Conservation (phyloP, 441 rosid genomes). For the Populus hybrid region DNA sequence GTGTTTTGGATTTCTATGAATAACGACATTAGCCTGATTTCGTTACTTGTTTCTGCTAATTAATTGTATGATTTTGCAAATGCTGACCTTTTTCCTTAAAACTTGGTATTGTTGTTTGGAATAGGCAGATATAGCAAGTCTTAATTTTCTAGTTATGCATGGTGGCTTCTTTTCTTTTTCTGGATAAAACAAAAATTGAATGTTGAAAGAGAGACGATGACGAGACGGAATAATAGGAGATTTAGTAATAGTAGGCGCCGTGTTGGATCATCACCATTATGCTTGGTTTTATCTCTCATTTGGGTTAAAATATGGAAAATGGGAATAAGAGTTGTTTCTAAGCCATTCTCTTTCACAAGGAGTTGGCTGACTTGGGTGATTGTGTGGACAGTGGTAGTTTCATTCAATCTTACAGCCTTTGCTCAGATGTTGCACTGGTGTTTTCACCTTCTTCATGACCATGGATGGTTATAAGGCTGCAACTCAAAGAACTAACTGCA, state of each 20-base stretch:
- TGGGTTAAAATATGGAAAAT: background rate
- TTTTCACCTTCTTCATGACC: background rate
- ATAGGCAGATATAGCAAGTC: background rate
- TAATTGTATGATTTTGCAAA: background rate
- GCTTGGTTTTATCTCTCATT: background rate
- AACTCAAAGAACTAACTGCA: background rate
- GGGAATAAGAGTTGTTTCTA: background rate
- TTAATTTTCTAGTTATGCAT: background rate
- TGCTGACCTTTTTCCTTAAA: background rate
- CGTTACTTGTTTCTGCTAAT: background rate
- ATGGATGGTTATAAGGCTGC: background rate
- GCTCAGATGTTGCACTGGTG: background rate
- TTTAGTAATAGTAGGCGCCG: background rate
- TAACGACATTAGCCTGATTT: background rate
- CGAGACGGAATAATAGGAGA: background rate
- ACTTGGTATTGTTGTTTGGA: background rate
- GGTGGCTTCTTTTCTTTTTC: background rate
- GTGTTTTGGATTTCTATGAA: slow-evolving; percentile 8
- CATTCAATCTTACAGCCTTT: background rate
- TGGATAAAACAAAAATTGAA: background rate
- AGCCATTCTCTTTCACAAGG: background rate
- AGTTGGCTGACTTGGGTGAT: background rate
- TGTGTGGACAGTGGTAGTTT: background rate
- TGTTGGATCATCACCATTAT: background rate
- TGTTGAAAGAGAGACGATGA: background rate